These are phyloP conservation scores for Sugiyamaella xylanicola DNA, from an alignment of 1,139 yeast genomes.

Conservation along the genomic window DNA sequence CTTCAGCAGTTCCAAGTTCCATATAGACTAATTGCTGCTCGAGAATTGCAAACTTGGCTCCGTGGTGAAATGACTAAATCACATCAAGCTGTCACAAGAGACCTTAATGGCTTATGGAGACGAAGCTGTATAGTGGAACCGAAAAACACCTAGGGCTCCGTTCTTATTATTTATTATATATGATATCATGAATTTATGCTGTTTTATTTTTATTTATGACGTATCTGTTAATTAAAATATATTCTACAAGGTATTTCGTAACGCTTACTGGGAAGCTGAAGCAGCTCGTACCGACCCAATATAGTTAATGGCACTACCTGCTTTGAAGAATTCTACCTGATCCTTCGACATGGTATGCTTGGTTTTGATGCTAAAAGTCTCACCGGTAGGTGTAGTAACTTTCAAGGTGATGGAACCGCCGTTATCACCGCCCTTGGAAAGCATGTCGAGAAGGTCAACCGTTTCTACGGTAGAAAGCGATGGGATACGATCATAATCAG, in stretches of 20 bases:
- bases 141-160: constrained; percentile 20
- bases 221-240: neutral
- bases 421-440: constrained; percentile 78
- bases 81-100: constrained; percentile 37
- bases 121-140: constrained; percentile 45
- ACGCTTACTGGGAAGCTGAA: constrained; percentile 2
- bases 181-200: neutral
- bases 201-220: constrained; percentile 3
- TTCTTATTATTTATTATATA: constrained; percentile 13
- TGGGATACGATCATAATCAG: constrained; percentile 77
- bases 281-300: constrained; percentile 55
- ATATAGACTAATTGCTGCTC: constrained; percentile 43
- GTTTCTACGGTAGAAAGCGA: constrained; percentile 83
- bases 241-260: neutral
- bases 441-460: constrained; percentile 72
- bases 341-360: constrained; percentile 97
- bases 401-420: constrained; percentile 76
- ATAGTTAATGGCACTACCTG: constrained; percentile 94
- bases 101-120: constrained; percentile 44
- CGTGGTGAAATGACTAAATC: constrained; percentile 41
- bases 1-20: constrained; percentile 74
- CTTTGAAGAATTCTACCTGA: constrained; percentile 93
- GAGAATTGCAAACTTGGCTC: constrained; percentile 42
- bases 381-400: constrained; percentile 77
- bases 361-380: constrained; percentile 66